phyloP scores from a whole-genome alignment of 805 yeast genomes.

The Blastobotrys muscicola region DNA sequence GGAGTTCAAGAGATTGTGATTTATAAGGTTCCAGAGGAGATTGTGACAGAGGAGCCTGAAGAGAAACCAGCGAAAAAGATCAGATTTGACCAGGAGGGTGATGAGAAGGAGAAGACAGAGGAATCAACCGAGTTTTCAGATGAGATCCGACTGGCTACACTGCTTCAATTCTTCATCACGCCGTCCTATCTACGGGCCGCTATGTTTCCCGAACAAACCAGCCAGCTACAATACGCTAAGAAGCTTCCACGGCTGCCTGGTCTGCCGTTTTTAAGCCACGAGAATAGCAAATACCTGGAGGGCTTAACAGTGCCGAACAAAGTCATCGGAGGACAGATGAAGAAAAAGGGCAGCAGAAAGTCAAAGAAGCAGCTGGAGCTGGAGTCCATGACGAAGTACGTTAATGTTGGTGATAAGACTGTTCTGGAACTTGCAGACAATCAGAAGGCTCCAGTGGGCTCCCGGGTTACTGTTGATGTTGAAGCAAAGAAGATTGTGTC shows the following conservation, averaged over 20 bases:
- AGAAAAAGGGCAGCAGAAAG: slow-evolving; percentile 27
- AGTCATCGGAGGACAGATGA: slow-evolving; percentile 16
- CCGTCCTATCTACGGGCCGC: slow-evolving; percentile 70
- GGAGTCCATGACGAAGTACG: slow-evolving; percentile 54
- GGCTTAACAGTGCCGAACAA: slow-evolving; percentile 43
- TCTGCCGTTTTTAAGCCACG: slow-evolving; percentile 58
- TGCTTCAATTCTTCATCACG: slow-evolving; percentile 73
- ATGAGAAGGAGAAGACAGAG: slow-evolving; percentile 13
- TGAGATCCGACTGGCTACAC: slow-evolving; percentile 50
- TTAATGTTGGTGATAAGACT: slow-evolving; percentile 61
- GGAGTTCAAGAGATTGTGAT: slow-evolving; percentile 68
- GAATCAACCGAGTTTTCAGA: slow-evolving; percentile 19
- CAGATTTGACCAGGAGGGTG: slow-evolving; percentile 27
- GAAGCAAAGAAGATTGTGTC: slow-evolving; percentile 54
- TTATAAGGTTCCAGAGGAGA: slow-evolving; percentile 39
- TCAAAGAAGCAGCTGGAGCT: slow-evolving; percentile 44
- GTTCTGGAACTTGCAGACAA: slow-evolving; percentile 44
- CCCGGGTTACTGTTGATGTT: slow-evolving; percentile 72
- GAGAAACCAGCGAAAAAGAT: slow-evolving; percentile 29
- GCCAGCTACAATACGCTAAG: slow-evolving; percentile 51
- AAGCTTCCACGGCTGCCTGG: slow-evolving; percentile 63
- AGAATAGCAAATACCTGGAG: slow-evolving; percentile 44
- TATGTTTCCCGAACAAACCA: slow-evolving; percentile 40
- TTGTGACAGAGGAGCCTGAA: slow-evolving; percentile 14
- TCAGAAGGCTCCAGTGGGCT: slow-evolving; percentile 63